Base-by-base conservation (phyloP, 2,329 filamentous ascomycete species). In the Clonostachys chloroleuca region DNA sequence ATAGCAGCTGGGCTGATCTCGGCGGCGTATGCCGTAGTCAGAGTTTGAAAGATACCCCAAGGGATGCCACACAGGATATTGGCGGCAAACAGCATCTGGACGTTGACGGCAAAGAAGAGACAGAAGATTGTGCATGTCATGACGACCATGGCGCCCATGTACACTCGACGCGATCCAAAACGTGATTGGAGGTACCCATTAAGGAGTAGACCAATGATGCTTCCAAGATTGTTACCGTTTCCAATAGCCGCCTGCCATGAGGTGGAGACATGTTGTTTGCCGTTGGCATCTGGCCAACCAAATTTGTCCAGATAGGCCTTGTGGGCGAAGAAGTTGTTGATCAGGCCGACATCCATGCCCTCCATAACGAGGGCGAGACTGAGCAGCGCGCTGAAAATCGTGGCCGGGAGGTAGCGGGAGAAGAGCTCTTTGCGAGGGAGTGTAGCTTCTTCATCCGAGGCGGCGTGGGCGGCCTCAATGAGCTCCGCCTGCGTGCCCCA, bases 211-310 rank as follows among this genome's bases (percentile, higher is more conserved):
- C 74, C 75, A 4, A 77, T 34, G n/a, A 78, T 70, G 36, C 66
- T 65, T 6, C 75, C 75, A 12, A 70, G 62, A 33, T 65, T 59
- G 1, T 67, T 63, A 6, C 65, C 72, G 37, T 69, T 70, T 30
- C 60, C 60, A 3, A 78, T 56, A 1, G 64, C 72, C 2, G 69
- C 64, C 54, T 77, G 73, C 75, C 75, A 80, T 5, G 65, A 57
- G 0, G 69, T 63, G 3, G 67, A 61, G 24, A 78, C 61, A 43
- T 73, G 62, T 46, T 68, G 68, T 2, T 58, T 49, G n/a, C 65
- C 67, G 40, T 69, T 49, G 6, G 51, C 47, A 16, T 59, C 51
- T 2, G 56, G 55, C 47, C 60, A 58, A 4, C 69, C 69, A 36
- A 70, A 74, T 4, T 49, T 61, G 42, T 44, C 53, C 5, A 46